Evolutionary conservation across 1,139 yeast species (phyloP).

Genomic region (Zygoascus sp.): DNA sequence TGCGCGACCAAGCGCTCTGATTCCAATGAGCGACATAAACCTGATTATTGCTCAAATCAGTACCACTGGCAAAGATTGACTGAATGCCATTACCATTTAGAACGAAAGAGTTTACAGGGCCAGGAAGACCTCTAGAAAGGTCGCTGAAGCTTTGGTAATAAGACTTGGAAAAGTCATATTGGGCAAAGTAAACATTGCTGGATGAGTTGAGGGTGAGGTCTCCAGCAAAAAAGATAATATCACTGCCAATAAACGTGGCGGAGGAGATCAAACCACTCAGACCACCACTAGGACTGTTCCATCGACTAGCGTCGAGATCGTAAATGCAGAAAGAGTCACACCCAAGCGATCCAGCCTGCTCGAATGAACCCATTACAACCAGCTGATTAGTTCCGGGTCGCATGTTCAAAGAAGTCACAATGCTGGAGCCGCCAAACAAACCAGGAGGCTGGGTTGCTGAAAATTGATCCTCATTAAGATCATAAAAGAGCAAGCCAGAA

Average conservation of each 20-base stretch:
- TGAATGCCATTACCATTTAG: slow-evolving; percentile 48
- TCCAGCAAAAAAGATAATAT: slow-evolving; percentile 60
- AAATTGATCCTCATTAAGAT: slow-evolving; percentile 41
- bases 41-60: slow-evolving; percentile 35
- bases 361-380: slow-evolving; percentile 75
- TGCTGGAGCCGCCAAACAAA: slow-evolving; percentile 29
- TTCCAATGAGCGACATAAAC: slow-evolving; percentile 35
- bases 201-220: slow-evolving; percentile 44
- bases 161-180: slow-evolving; percentile 48
- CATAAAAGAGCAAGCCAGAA: slow-evolving; percentile 50
- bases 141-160: slow-evolving; percentile 25
- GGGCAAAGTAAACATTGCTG: slow-evolving; percentile 41
- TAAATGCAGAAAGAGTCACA: slow-evolving; percentile 69
- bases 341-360: slow-evolving; percentile 51
- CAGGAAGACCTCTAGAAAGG: slow-evolving; percentile 34
- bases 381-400: slow-evolving; percentile 45
- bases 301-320: slow-evolving; percentile 50
- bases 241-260: slow-evolving; percentile 49
- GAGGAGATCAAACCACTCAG: slow-evolving; percentile 53
- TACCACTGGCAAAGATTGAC: slow-evolving; percentile 55
- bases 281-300: slow-evolving; percentile 49
- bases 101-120: slow-evolving; percentile 46
- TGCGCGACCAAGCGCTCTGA: slow-evolving; percentile 31
- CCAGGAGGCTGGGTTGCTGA: slow-evolving; percentile 46
- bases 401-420: slow-evolving; percentile 51